phyloP scores from a whole-genome alignment of 805 yeast species.

The Jamesozyma jinghongensis region DNA sequence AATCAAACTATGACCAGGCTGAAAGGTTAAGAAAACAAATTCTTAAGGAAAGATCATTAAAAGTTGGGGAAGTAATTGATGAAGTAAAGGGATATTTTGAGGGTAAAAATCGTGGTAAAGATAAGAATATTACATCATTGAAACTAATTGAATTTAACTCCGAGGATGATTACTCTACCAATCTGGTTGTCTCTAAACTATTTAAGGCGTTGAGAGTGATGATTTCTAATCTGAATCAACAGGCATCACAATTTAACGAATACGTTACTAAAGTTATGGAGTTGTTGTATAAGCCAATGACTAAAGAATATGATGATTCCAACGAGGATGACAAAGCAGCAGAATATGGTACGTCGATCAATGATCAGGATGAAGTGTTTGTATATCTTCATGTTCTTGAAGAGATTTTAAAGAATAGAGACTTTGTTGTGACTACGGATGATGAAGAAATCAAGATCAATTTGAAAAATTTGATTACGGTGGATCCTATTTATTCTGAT shows the following conservation, averaged over 20 bases:
- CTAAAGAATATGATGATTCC: conserved; percentile 13
- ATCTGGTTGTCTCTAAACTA: conserved; percentile 13
- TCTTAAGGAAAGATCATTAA: conserved; percentile 33
- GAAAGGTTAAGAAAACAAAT: conserved; percentile 49
- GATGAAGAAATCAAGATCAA: conserved; percentile 16
- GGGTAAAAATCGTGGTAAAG: not conserved
- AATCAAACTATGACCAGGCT: conserved; percentile 48
- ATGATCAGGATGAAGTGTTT: conserved; percentile 64
- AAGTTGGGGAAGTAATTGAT: conserved; percentile 17
- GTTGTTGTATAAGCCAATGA: conserved; percentile 22
- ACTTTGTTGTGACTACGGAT: conserved; percentile 16
- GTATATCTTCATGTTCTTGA: conserved; percentile 49
- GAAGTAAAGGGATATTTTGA: conserved; percentile 19
- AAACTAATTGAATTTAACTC: conserved; percentile 11
- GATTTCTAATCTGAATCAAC: conserved; percentile 17
- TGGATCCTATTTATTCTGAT: conserved; percentile 22
- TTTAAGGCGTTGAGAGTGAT: conserved; percentile 14
- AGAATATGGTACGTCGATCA: conserved; percentile 68
- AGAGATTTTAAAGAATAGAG: conserved; percentile 39
- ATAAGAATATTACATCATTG: conserved; percentile 6
- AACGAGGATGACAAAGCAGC: conserved; percentile 48
- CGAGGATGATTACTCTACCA: conserved; percentile 17
- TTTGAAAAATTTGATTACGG: conserved; percentile 9
- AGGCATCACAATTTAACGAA: conserved; percentile 19
- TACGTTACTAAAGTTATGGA: conserved; percentile 11